A percentile compares a stretch with the other conserved stretches of the same genome.
phyloP scores from a whole-genome alignment of 768 basidiomycete genomes.

The Leucosporidium scottii region DNA sequence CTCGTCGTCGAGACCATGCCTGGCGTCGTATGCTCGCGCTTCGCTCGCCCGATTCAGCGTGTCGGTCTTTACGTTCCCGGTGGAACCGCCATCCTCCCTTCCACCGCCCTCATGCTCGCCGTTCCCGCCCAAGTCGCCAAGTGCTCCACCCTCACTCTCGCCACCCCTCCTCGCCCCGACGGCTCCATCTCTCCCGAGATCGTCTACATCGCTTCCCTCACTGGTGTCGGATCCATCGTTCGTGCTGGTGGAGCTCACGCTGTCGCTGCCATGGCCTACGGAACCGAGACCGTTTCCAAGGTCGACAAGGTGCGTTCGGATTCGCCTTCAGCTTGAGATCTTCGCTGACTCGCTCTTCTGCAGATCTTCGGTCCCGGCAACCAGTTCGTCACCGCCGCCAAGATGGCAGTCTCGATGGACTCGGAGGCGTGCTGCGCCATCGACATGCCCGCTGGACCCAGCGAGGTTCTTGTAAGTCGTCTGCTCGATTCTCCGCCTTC shows the following conservation, averaged over 20 bases:
- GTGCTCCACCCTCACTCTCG: conserved; percentile 82
- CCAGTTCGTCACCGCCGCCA: conserved; percentile 96
- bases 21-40: conserved; percentile 90
- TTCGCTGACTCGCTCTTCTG: no score
- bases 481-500: neutral
- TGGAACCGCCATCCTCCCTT: conserved; percentile 90
- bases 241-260: conserved; percentile 97
- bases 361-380: no score
- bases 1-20: conserved; percentile 94
- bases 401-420: conserved; percentile 99
- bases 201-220: conserved; percentile 86
- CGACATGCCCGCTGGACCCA: conserved; percentile 98
- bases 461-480: conserved; percentile 80
- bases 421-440: conserved; percentile 92
- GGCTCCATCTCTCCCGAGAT: conserved; percentile 94
- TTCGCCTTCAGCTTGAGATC: no score
- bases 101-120: conserved; percentile 95
- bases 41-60: conserved; percentile 87
- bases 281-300: conserved; percentile 88
- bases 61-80: conserved; percentile 97
- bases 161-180: conserved; percentile 89
- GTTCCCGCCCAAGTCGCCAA: conserved; percentile 96
- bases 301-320: conserved; percentile 74
- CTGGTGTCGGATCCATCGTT: conserved; percentile 82
- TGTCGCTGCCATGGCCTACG: conserved; percentile 91